phyloP scores from a whole-genome alignment of 495 filamentous ascomycete genomes.

The Polyplosphaeria fusca region DNA sequence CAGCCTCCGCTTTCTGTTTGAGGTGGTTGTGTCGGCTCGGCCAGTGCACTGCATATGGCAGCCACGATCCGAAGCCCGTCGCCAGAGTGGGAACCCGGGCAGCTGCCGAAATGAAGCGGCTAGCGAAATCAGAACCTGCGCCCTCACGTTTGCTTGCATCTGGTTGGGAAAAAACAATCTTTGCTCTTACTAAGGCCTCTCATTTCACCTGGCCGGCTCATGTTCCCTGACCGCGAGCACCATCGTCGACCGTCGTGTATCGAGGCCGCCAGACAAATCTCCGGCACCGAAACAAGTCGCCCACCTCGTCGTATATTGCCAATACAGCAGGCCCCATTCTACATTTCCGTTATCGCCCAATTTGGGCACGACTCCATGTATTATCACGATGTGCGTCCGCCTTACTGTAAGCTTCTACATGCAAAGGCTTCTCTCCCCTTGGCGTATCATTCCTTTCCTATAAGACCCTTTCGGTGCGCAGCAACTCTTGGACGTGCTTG shows the following conservation, averaged over 20 bases:
- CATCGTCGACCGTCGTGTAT: neutral
- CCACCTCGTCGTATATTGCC: too few relatives aligned
- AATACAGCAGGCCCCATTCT: too few relatives aligned
- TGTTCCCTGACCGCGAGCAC: neutral
- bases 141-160: neutral
- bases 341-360: too few relatives aligned
- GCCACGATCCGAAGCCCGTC: neutral
- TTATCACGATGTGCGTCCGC: too few relatives aligned
- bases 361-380: too few relatives aligned
- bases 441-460: too few relatives aligned
- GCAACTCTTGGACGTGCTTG: too few relatives aligned
- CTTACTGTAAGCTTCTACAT: too few relatives aligned
- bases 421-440: too few relatives aligned
- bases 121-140: constrained; percentile 20
- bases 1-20: constrained; percentile 7
- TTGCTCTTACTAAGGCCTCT: neutral
- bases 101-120: constrained; percentile 17
- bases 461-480: too few relatives aligned
- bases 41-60: neutral
- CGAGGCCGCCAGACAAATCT: neutral
- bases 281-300: neutral
- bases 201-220: neutral
- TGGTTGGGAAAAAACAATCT: neutral
- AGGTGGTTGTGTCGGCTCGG: neutral
- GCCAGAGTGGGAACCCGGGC: neutral